Conservation (phyloP, 352 stramenopile genomes). For the Globisporangium barbulae region DNA sequence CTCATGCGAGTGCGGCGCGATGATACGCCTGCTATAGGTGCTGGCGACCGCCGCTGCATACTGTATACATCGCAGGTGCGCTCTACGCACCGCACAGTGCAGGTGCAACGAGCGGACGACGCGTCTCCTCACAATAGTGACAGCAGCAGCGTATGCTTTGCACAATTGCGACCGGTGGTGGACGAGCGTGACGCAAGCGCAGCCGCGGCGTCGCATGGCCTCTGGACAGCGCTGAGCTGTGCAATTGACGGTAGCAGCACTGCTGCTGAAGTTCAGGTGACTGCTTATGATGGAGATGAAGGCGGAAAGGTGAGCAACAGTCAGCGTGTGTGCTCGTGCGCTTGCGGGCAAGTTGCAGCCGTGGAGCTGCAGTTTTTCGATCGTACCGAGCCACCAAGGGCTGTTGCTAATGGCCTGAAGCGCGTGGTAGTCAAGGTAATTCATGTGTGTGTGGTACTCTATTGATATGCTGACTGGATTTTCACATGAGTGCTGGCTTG, state of each 20-base stretch:
- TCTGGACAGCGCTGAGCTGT: slow-evolving; percentile 24
- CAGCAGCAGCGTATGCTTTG: slow-evolving; percentile 18
- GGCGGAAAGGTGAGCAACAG: background rate
- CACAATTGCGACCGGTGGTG: slow-evolving; percentile 20
- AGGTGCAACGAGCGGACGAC: background rate
- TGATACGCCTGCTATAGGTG: background rate
- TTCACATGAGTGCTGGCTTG: background rate
- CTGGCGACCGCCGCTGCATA: slow-evolving; percentile 15
- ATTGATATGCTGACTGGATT: background rate
- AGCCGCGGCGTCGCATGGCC: slow-evolving; percentile 22
- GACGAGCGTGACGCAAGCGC: slow-evolving; percentile 2
- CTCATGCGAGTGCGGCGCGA: slow-evolving; percentile 2
- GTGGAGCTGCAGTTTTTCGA: slow-evolving; percentile 38
- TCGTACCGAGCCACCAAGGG: slow-evolving; percentile 28
- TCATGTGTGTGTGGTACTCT: background rate
- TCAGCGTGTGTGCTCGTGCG: slow-evolving; percentile 26
- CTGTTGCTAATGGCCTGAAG: slow-evolving; percentile 37
- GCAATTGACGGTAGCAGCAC: background rate
- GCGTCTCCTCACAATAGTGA: background rate
- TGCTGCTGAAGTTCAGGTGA: background rate
- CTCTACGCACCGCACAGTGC: slow-evolving; percentile 6
- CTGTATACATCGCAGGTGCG: slow-evolving; percentile 23
- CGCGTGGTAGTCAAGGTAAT: slow-evolving; percentile 23
- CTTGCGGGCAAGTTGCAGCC: slow-evolving; percentile 20
- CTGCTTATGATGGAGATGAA: background rate